Conservation (phyloP, 305 asterid genomes). For the Fraxinus floribunda region DNA sequence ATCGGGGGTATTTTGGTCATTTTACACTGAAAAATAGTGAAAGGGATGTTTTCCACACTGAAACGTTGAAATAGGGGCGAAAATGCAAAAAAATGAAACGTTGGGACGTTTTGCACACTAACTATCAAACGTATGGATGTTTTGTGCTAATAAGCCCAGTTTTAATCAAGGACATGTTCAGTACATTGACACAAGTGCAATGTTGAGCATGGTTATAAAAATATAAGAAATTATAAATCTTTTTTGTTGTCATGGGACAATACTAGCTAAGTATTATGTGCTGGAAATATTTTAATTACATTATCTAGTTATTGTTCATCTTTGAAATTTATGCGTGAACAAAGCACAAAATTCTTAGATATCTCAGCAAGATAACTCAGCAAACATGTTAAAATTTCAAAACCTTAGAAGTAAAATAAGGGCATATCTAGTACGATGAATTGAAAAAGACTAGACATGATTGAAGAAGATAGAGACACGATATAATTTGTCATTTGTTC, state of each 20-base stretch:
- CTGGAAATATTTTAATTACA: background rate
- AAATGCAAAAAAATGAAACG: too few species aligned
- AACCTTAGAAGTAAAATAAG: background rate
- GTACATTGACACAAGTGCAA: background rate
- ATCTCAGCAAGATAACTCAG: background rate
- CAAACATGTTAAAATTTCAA: background rate
- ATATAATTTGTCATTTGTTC: background rate
- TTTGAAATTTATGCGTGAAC: background rate
- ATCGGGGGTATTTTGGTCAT: too few species aligned
- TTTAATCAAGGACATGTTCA: background rate
- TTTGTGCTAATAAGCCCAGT: background rate
- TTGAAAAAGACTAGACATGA: background rate
- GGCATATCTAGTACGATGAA: background rate
- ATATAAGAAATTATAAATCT: background rate
- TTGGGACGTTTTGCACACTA: too few species aligned
- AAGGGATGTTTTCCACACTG: too few species aligned
- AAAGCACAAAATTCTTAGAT: background rate
- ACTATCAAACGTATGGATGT: too few species aligned
- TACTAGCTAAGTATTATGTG: constrained; percentile 25
- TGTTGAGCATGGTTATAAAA: background rate
- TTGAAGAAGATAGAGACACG: background rate
- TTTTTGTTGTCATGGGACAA: background rate
- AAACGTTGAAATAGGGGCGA: too few species aligned
- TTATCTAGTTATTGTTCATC: background rate
- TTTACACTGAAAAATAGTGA: too few species aligned